These are phyloP conservation scores for Aspergillus sclerotiicarbonarius DNA, from an alignment of 495 filamentous ascomycete species.

Conservation along the genomic window DNA sequence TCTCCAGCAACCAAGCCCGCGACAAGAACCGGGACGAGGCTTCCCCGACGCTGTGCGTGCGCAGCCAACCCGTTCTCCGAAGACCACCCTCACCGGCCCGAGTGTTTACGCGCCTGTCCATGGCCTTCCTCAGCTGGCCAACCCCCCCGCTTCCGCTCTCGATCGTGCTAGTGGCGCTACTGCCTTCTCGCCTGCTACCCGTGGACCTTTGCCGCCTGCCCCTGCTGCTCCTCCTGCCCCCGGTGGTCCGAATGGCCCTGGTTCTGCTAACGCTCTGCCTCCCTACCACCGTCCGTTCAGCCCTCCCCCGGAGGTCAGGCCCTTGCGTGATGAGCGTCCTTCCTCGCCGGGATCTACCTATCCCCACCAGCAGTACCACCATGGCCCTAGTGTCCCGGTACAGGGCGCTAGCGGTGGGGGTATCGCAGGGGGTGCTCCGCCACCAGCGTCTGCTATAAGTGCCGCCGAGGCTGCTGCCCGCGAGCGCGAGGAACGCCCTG, in stretches of 20 bases:
- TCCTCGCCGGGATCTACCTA: constrained; percentile 82
- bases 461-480: constrained; percentile 76
- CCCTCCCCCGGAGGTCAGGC: constrained; percentile 79
- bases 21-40: constrained; percentile 65
- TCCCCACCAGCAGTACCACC: constrained; percentile 73
- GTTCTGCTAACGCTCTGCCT: constrained; percentile 44
- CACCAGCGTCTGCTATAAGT: constrained; percentile 67
- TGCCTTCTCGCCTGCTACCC: constrained; percentile 30
- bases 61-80: constrained; percentile 60
- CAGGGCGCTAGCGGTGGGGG: constrained; percentile 65
- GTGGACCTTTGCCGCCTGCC: constrained; percentile 40
- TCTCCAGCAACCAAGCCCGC: constrained; percentile 66
- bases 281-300: constrained; percentile 65
- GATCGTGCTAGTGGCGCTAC: constrained; percentile 57
- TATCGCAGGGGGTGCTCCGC: constrained; percentile 74
- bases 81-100: constrained; percentile 54
- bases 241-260: constrained; percentile 54
- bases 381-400: constrained; percentile 62
- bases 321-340: constrained; percentile 79
- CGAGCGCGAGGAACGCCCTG: constrained; percentile 78
- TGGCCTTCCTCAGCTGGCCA: constrained; percentile 60
- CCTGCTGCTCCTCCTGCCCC: constrained; percentile 47
- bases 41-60: constrained; percentile 72
- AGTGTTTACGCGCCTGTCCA: constrained; percentile 61
- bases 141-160: constrained; percentile 49